Conservation (phyloP, 2,329 filamentous ascomycete genomes). For the Diaporthe amygdali region DNA sequence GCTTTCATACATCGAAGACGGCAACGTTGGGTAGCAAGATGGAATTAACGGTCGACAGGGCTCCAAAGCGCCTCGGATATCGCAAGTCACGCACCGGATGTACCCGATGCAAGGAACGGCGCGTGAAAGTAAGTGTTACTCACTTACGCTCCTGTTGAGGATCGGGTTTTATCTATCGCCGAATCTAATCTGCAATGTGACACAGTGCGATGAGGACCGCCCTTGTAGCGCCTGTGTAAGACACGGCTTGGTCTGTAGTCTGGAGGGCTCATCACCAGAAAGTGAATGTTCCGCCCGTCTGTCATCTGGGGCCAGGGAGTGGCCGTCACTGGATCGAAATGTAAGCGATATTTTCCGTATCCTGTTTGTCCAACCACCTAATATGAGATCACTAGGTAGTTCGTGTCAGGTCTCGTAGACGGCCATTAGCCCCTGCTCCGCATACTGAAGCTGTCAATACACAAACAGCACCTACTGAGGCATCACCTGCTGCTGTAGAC, state of each 20-base stretch:
- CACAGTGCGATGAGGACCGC: constrained; percentile 43
- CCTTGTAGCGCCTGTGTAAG: constrained; percentile 43
- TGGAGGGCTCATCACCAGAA: constrained; percentile 24
- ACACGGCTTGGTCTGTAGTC: constrained; percentile 41
- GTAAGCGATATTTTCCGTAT: not conserved
- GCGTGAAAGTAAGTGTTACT: constrained; percentile 38
- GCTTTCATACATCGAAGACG: not conserved
- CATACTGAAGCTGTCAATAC: not conserved
- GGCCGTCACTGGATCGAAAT: not conserved
- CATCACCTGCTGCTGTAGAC: not conserved
- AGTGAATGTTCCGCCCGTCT: not conserved
- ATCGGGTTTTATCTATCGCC: not conserved
- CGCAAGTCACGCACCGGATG: constrained; percentile 42
- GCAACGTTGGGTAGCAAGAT: not conserved
- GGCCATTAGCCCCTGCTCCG: not conserved
- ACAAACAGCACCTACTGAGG: not conserved
- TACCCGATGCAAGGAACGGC: constrained; percentile 40
- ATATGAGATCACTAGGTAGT: not conserved
- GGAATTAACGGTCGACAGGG: not conserved
- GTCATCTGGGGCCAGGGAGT: not conserved
- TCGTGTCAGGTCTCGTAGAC: not conserved
- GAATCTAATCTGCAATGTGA: not conserved
- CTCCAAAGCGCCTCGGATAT: constrained; percentile 36
- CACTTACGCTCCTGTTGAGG: not conserved
- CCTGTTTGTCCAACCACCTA: not conserved